These are phyloP conservation scores for Dalbergia cultrata DNA, from an alignment of 306 rosid species.

Conservation along the genomic window DNA sequence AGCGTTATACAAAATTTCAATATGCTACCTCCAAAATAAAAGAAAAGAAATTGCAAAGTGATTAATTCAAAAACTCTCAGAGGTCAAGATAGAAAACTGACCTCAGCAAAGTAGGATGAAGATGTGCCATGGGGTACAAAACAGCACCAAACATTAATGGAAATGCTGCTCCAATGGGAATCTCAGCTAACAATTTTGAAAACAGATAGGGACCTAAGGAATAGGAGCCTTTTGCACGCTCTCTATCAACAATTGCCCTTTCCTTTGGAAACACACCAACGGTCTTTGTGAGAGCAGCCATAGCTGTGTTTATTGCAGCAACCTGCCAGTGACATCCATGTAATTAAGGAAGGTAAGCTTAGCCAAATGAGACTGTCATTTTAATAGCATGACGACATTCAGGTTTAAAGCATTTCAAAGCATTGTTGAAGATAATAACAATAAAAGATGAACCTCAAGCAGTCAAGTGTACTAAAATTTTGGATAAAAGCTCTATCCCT, in stretches of 20 bases:
- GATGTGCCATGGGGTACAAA: constrained; percentile 96
- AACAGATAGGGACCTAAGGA: constrained; percentile 90
- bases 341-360: constrained; percentile 39
- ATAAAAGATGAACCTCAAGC: constrained; percentile 38
- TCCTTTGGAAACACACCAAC: constrained; percentile 91
- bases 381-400: constrained; percentile 6
- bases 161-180: constrained; percentile 93
- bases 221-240: constrained; percentile 88
- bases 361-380: constrained; percentile 35
- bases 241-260: constrained; percentile 90
- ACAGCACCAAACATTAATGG: constrained; percentile 90
- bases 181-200: constrained; percentile 91
- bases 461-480: constrained; percentile 33
- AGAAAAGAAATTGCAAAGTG: constrained; percentile 18
- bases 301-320: constrained; percentile 96
- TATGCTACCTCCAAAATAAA: constrained; percentile 31
- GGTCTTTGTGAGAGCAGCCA: constrained; percentile 99
- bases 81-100: constrained; percentile 42
- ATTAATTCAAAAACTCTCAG: constrained; percentile 23
- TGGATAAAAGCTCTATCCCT: constrained; percentile 18
- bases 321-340: constrained; percentile 67
- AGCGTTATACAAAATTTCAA: constrained; percentile 9
- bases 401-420: constrained; percentile 39
- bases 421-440: constrained; percentile 24
- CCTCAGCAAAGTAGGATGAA: constrained; percentile 88